A percentile compares a stretch with the other conserved stretches of the same genome.
phyloP scores from a whole-genome alignment of 192 early-diverging fungal species.

The Linnemannia elongata region DNA sequence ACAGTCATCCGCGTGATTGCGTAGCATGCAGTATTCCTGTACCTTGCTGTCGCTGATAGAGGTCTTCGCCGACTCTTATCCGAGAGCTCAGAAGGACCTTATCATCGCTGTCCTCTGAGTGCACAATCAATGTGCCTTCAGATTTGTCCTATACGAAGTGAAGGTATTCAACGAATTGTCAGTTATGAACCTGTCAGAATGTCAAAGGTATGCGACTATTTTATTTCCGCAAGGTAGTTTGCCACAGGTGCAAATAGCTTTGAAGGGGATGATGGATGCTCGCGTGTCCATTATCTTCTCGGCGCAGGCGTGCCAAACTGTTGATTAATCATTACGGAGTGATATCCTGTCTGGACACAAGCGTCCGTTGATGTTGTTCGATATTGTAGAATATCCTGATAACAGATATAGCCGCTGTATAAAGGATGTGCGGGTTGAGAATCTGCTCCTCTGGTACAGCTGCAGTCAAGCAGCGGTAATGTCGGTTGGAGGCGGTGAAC shows the following conservation, averaged over 20 bases:
- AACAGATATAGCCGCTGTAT: background rate
- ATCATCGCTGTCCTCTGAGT: slow-evolving; percentile 71
- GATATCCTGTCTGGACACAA: background rate
- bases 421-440: background rate
- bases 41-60: slow-evolving; percentile 92
- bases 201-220: background rate
- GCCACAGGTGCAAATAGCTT: background rate
- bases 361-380: background rate
- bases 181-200: background rate
- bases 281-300: background rate
- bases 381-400: background rate
- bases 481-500: slow-evolving; percentile 1
- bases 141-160: slow-evolving; percentile 54
- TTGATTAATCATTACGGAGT: slow-evolving; percentile 2
- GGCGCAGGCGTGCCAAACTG: background rate
- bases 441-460: background rate
- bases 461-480: background rate
- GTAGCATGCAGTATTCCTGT: slow-evolving; percentile 12
- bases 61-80: slow-evolving; percentile 76
- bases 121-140: slow-evolving; percentile 73
- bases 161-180: background rate
- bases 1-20: background rate
- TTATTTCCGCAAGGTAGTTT: background rate
- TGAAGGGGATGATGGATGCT: background rate
- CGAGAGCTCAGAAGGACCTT: slow-evolving; percentile 78